A percentile compares a stretch with the other conserved stretches of the same genome.
Evolutionary conservation across 495 filamentous ascomycete genomes (phyloP).

Genomic region (Saxophila tyrrhenica): DNA sequence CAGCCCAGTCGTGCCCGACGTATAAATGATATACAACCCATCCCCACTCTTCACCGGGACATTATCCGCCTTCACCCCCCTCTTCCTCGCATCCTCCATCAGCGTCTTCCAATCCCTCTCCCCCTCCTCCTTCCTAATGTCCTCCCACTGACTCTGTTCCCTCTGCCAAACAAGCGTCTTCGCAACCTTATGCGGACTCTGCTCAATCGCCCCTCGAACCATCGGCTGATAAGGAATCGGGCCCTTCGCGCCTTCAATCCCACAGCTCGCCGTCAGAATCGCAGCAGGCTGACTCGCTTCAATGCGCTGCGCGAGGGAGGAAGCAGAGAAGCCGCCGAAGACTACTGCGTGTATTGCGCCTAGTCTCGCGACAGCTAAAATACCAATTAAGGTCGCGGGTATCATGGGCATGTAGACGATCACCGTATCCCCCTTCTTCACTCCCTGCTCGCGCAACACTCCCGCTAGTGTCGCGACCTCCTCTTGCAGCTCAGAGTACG

Average conservation of each 20-base stretch:
- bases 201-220: slow-evolving; percentile 37
- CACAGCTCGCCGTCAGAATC: slow-evolving; percentile 83
- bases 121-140: slow-evolving; percentile 47
- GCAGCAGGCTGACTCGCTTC: slow-evolving; percentile 64
- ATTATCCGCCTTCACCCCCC: slow-evolving; percentile 53
- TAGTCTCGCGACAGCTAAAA: slow-evolving; percentile 67
- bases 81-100: slow-evolving; percentile 51
- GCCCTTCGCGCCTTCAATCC: slow-evolving; percentile 77
- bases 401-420: slow-evolving; percentile 98
- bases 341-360: slow-evolving; percentile 87
- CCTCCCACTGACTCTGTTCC: slow-evolving; percentile 63
- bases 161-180: slow-evolving; percentile 68
- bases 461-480: slow-evolving; percentile 78
- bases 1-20: slow-evolving; percentile 67
- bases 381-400: slow-evolving; percentile 71
- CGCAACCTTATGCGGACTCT: slow-evolving; percentile 25
- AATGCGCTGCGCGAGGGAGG: slow-evolving; percentile 77
- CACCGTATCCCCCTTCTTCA: slow-evolving; percentile 80
- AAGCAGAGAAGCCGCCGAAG: slow-evolving; percentile 79
- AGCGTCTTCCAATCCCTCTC: slow-evolving; percentile 72
- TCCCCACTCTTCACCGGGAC: slow-evolving; percentile 71
- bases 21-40: slow-evolving; percentile 84
- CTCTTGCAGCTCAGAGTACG: slow-evolving; percentile 63
- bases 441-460: slow-evolving; percentile 71
- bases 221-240: slow-evolving; percentile 60